Base-by-base conservation (phyloP, 139 green algal species). In the Choricystis sp. region DNA sequence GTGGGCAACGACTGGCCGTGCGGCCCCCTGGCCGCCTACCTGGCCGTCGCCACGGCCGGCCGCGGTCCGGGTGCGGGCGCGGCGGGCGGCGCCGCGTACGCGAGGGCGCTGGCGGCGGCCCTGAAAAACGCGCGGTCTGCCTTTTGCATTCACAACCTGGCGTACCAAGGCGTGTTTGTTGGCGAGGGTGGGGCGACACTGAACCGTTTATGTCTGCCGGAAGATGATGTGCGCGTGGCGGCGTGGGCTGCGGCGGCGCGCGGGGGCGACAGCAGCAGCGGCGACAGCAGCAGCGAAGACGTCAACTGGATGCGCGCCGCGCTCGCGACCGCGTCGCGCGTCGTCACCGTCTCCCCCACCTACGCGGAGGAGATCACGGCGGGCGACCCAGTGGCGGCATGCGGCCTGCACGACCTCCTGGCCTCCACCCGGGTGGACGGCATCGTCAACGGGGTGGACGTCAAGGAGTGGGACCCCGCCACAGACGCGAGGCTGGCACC, bases 391-490 rank as follows among this genome's bases (percentile, higher is more conserved):
- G 26, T 31, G 3, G 56, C 65, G 24, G 60, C 40, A 4, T 83
- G 61, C 40, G 66, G 71, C 3, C n/a, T 83, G 62, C 70, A 71
- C 4, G 59, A 67, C 48, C 49, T 81, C 23, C 30, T 81, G 40
- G 26, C 19, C 9, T 60, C 29, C 3, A 27, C 56, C 0, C 62
- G 68, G 31, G 66, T 83, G 26, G 68, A 49, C 1, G 84, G 77
- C 59, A 86, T 92, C 69, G 76, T 90, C 55, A 91, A 95, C 66
- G 81, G 81, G 59, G 59, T 91, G 4, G 81, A 94, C 66, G 75
- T 62, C 0, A 24, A 40, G 22, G 61, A 72, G 26, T 92, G 85
- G 87, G 75, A 88, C 74, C 82, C 86, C 0, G 27, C 64, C 1
- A 59, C 25, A 16, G 86, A 94, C 69, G 24, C 64, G 23, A 64